Conservation (phyloP, 371 early-diverging fungal species). For the Choanephora cucurbitarum region DNA sequence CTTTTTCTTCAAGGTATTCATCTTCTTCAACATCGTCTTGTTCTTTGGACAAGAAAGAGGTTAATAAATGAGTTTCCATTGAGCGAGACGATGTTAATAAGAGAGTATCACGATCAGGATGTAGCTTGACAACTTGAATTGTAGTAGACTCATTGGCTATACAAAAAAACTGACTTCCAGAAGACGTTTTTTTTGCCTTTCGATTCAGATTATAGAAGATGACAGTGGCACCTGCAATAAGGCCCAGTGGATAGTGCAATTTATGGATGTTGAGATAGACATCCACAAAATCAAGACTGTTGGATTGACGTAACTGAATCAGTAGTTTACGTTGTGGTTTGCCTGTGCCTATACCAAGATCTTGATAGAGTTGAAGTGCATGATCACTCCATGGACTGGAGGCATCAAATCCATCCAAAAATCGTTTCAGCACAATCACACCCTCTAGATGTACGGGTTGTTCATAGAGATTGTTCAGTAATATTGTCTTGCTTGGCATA, state of each 20-base stretch:
- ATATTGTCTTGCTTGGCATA: not conserved
- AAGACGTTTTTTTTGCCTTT: not conserved
- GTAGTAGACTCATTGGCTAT: constrained; percentile 1
- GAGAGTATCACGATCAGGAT: not conserved
- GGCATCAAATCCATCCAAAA: constrained; percentile 8
- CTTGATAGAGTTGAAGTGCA: not conserved
- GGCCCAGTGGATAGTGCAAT: constrained; percentile 27
- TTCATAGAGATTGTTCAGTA: not conserved
- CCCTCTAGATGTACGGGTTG: constrained; percentile 22
- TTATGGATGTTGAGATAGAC: constrained; percentile 26
- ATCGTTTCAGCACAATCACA: constrained; percentile 23
- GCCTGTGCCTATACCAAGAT: constrained; percentile 26
- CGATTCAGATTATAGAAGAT: constrained; percentile 25
- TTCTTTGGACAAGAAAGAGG: not conserved
- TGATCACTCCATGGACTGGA: not conserved
- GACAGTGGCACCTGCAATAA: constrained; percentile 30
- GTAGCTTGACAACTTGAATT: constrained; percentile 3
- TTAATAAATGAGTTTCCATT: not conserved
- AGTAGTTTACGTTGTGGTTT: constrained; percentile 23
- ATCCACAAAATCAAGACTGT: constrained; percentile 28
- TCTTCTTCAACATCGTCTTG: not conserved
- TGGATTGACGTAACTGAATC: constrained; percentile 28
- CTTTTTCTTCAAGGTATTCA: not conserved
- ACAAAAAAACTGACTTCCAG: constrained; percentile 4
- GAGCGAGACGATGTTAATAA: not conserved